Percentiles rank a stretch among this genome's conserved stretches.
These are phyloP conservation scores for Pseudogymnoascus pannorum DNA, from an alignment of 2,329 filamentous ascomycete species.

Conservation along the genomic window DNA sequence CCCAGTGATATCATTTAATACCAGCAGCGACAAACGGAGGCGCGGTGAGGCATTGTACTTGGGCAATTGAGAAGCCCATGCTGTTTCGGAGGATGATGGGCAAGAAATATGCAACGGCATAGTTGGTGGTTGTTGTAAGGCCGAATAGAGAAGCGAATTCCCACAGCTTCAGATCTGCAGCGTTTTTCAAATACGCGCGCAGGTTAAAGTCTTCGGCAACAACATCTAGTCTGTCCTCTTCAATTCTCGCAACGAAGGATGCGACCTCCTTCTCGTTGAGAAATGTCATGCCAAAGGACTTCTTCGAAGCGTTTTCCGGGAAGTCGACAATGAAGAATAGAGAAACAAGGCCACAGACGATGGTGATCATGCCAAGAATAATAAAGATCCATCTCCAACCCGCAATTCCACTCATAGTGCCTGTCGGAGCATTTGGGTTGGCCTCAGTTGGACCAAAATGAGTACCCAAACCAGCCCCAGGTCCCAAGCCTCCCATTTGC, in stretches of 20 bases:
- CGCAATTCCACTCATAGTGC: too few species aligned
- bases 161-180: conserved; percentile 53
- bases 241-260: conserved; percentile 48
- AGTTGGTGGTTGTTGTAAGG: conserved; percentile 63
- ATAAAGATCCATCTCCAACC: conserved; percentile 61
- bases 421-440: too few species aligned
- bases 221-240: conserved; percentile 50
- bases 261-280: conserved; percentile 42
- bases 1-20: conserved; percentile 39
- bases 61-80: conserved; percentile 47
- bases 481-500: conserved; percentile 31
- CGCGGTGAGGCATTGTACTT: conserved; percentile 47
- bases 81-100: conserved; percentile 62
- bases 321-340: conserved; percentile 54
- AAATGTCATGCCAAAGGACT: conserved; percentile 34
- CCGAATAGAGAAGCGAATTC: conserved; percentile 53
- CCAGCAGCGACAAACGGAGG: conserved; percentile 44
- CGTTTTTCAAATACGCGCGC: conserved; percentile 39
- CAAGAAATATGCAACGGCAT: conserved; percentile 72
- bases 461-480: conserved; percentile 39
- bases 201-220: conserved; percentile 40
- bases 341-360: conserved; percentile 37
- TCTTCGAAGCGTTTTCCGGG: conserved; percentile 46
- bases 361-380: conserved; percentile 39
- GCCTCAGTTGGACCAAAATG: too few species aligned